A percentile compares a stretch with the other conserved stretches of the same genome.
Evolutionary conservation across 2,329 filamentous ascomycete species (phyloP).

Genomic region (Nothophoma quercina): DNA sequence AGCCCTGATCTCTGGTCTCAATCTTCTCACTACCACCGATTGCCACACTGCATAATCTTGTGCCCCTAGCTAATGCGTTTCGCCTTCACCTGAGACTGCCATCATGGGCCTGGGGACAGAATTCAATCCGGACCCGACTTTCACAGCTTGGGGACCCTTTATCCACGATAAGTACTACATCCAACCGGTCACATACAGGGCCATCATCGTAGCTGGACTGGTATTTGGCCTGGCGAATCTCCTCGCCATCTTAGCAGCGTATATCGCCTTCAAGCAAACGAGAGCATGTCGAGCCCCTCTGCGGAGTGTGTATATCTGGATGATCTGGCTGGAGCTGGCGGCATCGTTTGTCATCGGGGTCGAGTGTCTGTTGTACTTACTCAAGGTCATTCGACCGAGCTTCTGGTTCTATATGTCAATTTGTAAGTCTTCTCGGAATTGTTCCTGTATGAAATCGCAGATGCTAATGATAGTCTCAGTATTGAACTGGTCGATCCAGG

Average conservation of each 20-base stretch:
- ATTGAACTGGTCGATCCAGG: constrained; percentile 36
- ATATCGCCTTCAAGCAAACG: constrained; percentile 38
- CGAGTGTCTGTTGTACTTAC: constrained; percentile 45
- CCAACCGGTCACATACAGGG: constrained; percentile 25
- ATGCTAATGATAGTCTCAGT: constrained; percentile 27
- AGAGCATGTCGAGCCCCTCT: constrained; percentile 27
- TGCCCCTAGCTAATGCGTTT: background rate
- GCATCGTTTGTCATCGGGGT: constrained; percentile 53
- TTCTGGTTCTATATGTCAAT: constrained; percentile 43
- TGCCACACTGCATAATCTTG: background rate
- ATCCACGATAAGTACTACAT: constrained; percentile 29
- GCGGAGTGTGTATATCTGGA: constrained; percentile 53
- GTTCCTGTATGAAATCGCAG: too few relatives aligned
- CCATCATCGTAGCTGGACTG: constrained; percentile 28
- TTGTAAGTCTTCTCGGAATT: too few relatives aligned
- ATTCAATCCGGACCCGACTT: constrained; percentile 25
- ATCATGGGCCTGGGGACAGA: constrained; percentile 22
- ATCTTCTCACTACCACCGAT: background rate
- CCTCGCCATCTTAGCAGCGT: constrained; percentile 38
- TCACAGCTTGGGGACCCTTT: constrained; percentile 36
- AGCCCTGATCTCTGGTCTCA: background rate
- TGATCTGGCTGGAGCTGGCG: constrained; percentile 58
- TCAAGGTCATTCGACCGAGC: constrained; percentile 41
- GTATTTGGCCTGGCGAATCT: constrained; percentile 30
- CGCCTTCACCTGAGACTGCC: background rate